Percentiles rank a stretch among this genome's conserved stretches.
Conservation (phyloP, 2,329 filamentous ascomycete species). For the Aureobasidium sp. region DNA sequence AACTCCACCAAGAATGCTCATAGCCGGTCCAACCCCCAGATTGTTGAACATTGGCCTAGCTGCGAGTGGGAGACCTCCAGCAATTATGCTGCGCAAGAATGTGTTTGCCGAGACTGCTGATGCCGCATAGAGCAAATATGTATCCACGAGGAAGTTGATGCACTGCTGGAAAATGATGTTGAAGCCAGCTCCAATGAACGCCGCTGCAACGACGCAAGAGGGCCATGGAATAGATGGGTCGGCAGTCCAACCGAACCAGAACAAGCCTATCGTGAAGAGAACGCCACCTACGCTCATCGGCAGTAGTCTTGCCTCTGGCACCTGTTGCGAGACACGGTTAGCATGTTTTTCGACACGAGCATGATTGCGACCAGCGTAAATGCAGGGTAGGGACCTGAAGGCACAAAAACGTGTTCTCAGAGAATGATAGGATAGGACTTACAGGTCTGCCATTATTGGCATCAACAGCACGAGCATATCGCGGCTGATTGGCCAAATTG, state of each 20-base stretch:
- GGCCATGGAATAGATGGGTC: conserved; percentile 34
- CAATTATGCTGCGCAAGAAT: conserved; percentile 39
- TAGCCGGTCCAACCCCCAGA: conserved; percentile 37
- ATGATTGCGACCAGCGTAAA: no score
- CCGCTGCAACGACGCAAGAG: conserved; percentile 34
- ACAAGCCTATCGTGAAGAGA: conserved; percentile 37
- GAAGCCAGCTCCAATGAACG: conserved; percentile 42
- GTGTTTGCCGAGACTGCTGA: conserved; percentile 45
- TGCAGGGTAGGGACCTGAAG: no score
- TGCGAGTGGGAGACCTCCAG: conserved; percentile 32
- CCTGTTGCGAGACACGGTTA: neutral
- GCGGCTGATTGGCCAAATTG: conserved; percentile 37
- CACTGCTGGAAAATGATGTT: conserved; percentile 43
- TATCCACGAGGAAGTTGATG: conserved; percentile 41
- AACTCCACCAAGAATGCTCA: conserved; percentile 36
- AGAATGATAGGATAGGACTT: neutral
- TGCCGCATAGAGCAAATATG: conserved; percentile 38
- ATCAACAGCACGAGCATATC: conserved; percentile 33
- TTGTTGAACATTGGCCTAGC: conserved; percentile 35
- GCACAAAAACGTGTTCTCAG: no score
- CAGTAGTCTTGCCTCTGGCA: conserved; percentile 32
- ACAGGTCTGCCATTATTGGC: conserved; percentile 29
- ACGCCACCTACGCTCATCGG: conserved; percentile 41
- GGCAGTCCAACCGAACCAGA: conserved; percentile 40
- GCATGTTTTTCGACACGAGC: neutral